Conservation (phyloP, 805 yeast species). For the Kuraishia floccosa region DNA sequence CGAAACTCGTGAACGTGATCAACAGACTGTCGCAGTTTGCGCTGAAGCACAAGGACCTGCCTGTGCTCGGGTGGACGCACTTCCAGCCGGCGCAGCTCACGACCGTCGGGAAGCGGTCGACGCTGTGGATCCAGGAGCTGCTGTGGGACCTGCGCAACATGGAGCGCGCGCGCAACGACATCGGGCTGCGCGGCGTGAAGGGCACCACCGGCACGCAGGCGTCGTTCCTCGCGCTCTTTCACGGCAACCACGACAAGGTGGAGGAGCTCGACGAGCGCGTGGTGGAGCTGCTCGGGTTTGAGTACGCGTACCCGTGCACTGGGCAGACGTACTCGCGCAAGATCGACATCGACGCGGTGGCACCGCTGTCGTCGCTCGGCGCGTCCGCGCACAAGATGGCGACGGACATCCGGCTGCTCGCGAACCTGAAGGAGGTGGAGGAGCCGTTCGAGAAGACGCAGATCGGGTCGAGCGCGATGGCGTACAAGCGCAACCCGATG, state of each 20-base stretch:
- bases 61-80: conserved; percentile 98
- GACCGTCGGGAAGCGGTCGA: conserved; percentile 96
- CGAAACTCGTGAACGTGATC: conserved; percentile 92
- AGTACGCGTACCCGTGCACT: conserved; percentile 92
- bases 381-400: conserved; percentile 97
- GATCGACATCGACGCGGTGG: conserved; percentile 89
- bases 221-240: conserved; percentile 88
- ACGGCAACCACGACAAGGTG: conserved; percentile 94
- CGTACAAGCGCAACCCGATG: conserved; percentile 99
- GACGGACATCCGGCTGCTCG: conserved; percentile 90
- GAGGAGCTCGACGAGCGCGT: conserved; percentile 88
- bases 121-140: conserved; percentile 95
- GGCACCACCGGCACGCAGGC: conserved; percentile 99
- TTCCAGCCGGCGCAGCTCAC: conserved; percentile 99
- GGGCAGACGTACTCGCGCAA: conserved; percentile 99
- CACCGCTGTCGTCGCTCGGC: conserved; percentile 90
- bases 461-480: conserved; percentile 98
- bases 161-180: conserved; percentile 90
- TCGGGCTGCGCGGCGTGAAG: conserved; percentile 95
- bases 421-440: conserved; percentile 94
- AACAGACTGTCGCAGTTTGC: conserved; percentile 86
- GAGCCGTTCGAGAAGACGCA: conserved; percentile 99
- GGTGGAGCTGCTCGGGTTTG: conserved; percentile 87
- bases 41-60: conserved; percentile 83
- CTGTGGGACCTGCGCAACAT: conserved; percentile 96